Conservation (phyloP, 331 rosid species). For the Rosa hybrid region DNA sequence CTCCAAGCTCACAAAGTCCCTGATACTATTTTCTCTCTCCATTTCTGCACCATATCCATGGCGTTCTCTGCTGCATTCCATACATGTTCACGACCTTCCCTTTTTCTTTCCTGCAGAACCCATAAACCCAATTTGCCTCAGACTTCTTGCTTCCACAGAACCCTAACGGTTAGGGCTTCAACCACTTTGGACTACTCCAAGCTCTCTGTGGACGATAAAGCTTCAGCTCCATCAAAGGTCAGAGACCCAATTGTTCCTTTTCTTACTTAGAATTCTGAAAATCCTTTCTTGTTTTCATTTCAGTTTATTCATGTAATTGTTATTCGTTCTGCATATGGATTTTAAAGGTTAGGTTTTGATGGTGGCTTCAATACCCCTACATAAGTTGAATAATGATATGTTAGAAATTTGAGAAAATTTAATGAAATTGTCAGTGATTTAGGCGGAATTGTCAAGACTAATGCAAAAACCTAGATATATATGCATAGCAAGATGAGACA, state of each 20-base stretch:
- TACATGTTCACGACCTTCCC: conserved; percentile 50
- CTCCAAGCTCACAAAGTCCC: neutral
- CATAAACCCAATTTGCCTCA: conserved; percentile 42
- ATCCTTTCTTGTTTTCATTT: neutral
- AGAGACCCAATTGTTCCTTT: conserved; percentile 7
- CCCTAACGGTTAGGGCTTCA: conserved; percentile 65
- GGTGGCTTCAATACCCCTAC: neutral
- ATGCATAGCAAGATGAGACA: neutral
- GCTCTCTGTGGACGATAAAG: conserved; percentile 50
- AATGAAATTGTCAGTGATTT: neutral
- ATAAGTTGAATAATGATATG: neutral
- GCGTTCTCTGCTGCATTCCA: conserved; percentile 61
- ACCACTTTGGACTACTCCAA: conserved; percentile 70
- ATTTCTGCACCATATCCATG: conserved; percentile 42
- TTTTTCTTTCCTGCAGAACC: conserved; percentile 35
- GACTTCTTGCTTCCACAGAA: conserved; percentile 32
- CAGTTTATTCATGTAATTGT: neutral
- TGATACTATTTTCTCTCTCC: conserved; percentile 2
- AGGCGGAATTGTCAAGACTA: neutral
- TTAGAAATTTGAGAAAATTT: conserved; percentile 4
- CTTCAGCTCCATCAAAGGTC: conserved; percentile 61
- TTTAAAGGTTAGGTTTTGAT: neutral
- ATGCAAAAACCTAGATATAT: neutral
- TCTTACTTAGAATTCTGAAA: neutral
- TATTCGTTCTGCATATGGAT: conserved; percentile 9